phyloP scores from a whole-genome alignment of 108 stramenopile species.

The Epithemia pelagica region DNA sequence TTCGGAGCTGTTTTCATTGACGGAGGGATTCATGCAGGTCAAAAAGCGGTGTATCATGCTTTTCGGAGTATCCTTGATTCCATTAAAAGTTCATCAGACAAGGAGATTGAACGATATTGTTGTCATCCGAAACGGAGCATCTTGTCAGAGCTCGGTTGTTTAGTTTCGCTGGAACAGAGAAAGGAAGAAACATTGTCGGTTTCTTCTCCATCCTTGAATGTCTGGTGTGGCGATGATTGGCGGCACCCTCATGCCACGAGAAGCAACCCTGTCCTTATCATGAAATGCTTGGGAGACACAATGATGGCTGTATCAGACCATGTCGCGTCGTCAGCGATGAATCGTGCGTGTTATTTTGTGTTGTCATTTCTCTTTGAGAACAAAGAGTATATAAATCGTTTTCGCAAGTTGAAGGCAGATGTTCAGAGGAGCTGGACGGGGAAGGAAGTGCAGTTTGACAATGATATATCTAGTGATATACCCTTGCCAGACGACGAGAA shows the following conservation, averaged over 20 bases:
- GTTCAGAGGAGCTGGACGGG: not conserved
- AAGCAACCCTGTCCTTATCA: not conserved
- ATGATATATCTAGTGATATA: no score
- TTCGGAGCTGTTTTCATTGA: conserved; percentile 47
- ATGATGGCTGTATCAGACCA: conserved; percentile 9
- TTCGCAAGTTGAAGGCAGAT: not conserved
- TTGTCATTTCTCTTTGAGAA: not conserved
- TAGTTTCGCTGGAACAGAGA: conserved; percentile 11
- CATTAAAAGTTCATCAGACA: conserved; percentile 6
- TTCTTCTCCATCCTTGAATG: not conserved
- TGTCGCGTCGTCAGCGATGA: conserved; percentile 7
- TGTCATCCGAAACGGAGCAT: conserved; percentile 43
- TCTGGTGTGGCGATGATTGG: conserved; percentile 9
- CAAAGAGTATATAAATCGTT: not conserved
- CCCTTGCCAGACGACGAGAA: no score
- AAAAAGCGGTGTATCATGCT: conserved; percentile 7
- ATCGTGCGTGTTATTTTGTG: conserved; percentile 12
- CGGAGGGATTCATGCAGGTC: conserved; percentile 31
- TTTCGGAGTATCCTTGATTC: conserved; percentile 24
- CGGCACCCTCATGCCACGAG: not conserved
- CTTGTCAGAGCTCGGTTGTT: conserved; percentile 24
- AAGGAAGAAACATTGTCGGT: conserved; percentile 13
- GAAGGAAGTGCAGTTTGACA: no score
- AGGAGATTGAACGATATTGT: conserved; percentile 4
- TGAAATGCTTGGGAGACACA: conserved; percentile 5